Percentiles rank a stretch among this genome's conserved stretches.
Conservation (phyloP, 495 filamentous ascomycete species). For the Niebla homalea region DNA sequence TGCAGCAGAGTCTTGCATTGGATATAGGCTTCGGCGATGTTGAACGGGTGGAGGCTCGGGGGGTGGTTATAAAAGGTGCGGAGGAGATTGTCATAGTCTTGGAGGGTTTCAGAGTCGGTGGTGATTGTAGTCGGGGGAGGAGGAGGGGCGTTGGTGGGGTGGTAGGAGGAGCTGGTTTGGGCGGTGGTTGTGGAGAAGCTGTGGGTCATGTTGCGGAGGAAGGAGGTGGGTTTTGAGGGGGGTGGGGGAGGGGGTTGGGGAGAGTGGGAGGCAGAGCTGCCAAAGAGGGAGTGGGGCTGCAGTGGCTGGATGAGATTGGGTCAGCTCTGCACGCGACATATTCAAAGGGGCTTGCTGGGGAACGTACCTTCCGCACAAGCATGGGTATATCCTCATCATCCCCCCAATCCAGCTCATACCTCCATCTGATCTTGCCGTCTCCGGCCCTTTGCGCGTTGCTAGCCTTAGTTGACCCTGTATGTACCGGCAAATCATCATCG, state of each 20-base stretch:
- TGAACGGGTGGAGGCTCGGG: constrained; percentile 63
- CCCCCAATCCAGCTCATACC: constrained; percentile 75
- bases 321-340: not conserved
- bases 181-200: too few relatives aligned
- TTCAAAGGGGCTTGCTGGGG: not conserved
- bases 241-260: constrained; percentile 30
- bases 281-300: constrained; percentile 36
- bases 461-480: constrained; percentile 8
- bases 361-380: constrained; percentile 63
- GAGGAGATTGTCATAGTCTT: constrained; percentile 88
- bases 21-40: constrained; percentile 80
- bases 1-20: constrained; percentile 79
- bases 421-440: constrained; percentile 51
- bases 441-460: not conserved
- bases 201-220: constrained; percentile 80
- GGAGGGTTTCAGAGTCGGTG: constrained; percentile 55
- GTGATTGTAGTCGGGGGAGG: constrained; percentile 17
- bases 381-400: constrained; percentile 71
- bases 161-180: constrained; percentile 22
- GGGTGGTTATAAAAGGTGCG: constrained; percentile 87
- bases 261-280: constrained; percentile 15
- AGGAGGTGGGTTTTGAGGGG: constrained; percentile 43
- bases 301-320: constrained; percentile 23
- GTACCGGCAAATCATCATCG: constrained; percentile 6
- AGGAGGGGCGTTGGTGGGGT: constrained; percentile 39